Percentiles rank a stretch among this genome's conserved stretches.
phyloP scores from a whole-genome alignment of 139 green algal genomes.

The Chlamydomonas applanata region DNA sequence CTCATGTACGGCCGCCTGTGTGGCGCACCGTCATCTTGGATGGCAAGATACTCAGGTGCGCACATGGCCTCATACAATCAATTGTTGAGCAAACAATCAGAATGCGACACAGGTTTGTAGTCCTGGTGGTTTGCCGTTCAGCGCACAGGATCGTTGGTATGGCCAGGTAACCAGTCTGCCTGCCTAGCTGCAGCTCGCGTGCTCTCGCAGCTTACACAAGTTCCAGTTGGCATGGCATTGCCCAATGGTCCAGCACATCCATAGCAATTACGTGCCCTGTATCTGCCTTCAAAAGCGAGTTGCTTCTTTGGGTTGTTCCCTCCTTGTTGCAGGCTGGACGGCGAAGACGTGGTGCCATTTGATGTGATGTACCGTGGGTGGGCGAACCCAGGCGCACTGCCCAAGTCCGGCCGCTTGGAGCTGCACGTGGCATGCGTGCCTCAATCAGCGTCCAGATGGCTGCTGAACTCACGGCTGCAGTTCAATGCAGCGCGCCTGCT shows the following conservation, averaged over 20 bases:
- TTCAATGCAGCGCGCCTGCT: conserved; percentile 4
- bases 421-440: conserved; percentile 2
- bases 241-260: background rate
- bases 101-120: no score
- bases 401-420: background rate
- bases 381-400: background rate
- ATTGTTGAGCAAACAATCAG: no score
- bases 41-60: conserved; percentile 5
- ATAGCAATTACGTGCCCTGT: background rate
- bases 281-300: background rate
- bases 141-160: no score
- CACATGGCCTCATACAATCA: no score
- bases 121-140: no score
- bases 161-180: no score
- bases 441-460: background rate
- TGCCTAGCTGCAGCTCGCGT: no score
- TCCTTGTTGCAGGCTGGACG: conserved; percentile 8
- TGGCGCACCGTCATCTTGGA: conserved; percentile 2
- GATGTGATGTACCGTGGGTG: conserved; percentile 18
- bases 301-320: background rate
- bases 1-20: background rate
- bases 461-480: background rate
- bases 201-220: no score
- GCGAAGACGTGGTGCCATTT: conserved; percentile 12
- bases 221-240: background rate